Base-by-base conservation (phyloP, 441 rosid species). In the Rhodomyrtus psidioides region DNA sequence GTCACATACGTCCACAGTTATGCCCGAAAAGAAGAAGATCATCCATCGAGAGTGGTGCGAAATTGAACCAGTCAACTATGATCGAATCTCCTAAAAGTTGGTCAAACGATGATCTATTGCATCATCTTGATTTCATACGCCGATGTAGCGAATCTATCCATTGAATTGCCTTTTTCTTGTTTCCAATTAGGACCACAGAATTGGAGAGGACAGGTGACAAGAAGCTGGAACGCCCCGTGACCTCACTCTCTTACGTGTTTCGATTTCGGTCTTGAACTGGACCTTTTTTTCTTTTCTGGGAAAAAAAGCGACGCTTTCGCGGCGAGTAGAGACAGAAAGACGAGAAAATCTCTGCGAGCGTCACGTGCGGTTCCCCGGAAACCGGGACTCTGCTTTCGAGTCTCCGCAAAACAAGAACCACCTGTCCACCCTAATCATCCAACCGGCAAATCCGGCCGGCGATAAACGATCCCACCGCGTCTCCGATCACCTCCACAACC, bases 311-410 rank as follows among this genome's bases (percentile, higher is more conserved):
- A 51, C 56, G 65, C 6, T 57, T 82, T 75, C 88, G 83, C 83
- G 88, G 88, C 88, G 82, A 85, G 70, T 55, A 24, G 89, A 53
- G 88, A 75, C 58, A 59, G 82, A 84, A 49, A 19, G 34, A 75
- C 62, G 14, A 49, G 24, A 58, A 83, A 62, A 34, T 62, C 75
- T 28, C 75, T 30, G 24, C 27, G 46, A 12, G 49, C 6, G 79
- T 34, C 79, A 34, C 79, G 79, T 65, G n/a, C 5, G 19, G 49
- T 21, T 65, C 79, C 49, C 49, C 79, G 10, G 46, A 12, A 65
- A 65, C 14, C 79, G 34, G 79, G 49, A 19, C 79, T 34, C 76
- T 9, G 79, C 34, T 65, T 62, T 65, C 8, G 34, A 6, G 15
- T 19, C 16, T 1, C 49, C 49, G 49, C 8, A 34, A 65, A 34